These are phyloP conservation scores for Plasmopara muralis DNA, from an alignment of 352 stramenopile species.

Conservation along the genomic window DNA sequence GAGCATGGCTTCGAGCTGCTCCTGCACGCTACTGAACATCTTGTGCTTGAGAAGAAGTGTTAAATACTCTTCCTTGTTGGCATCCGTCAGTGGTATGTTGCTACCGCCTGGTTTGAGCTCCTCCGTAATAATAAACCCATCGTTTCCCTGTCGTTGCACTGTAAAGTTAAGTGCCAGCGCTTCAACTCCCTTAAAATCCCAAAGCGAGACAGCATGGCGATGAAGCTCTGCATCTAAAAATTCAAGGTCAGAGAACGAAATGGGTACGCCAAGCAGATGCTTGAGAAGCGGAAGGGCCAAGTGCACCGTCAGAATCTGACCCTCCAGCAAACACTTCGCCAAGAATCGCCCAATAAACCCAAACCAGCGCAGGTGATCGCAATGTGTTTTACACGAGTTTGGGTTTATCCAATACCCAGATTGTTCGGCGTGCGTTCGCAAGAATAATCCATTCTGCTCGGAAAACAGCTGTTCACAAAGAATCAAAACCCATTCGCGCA, in stretches of 20 bases:
- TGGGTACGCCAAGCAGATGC: conserved; percentile 69
- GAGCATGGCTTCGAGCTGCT: conserved; percentile 88
- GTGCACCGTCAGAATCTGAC: conserved; percentile 68
- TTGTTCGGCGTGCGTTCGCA: conserved; percentile 62
- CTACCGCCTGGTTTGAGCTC: conserved; percentile 90
- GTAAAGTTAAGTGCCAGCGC: conserved; percentile 71
- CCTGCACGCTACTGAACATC: conserved; percentile 87
- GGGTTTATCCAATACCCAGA: conserved; percentile 81
- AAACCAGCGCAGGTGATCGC: conserved; percentile 68
- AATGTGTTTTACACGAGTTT: conserved; percentile 57
- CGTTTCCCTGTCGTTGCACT: conserved; percentile 40
- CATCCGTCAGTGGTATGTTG: conserved; percentile 89
- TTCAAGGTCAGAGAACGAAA: conserved; percentile 76
- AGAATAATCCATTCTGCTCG: conserved; percentile 71
- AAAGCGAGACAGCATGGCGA: conserved; percentile 56
- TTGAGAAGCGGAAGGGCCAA: conserved; percentile 79
- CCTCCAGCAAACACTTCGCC: conserved; percentile 70
- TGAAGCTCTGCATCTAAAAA: conserved; percentile 76
- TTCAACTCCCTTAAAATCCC: conserved; percentile 58
- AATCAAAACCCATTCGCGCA: conserved; percentile 76
- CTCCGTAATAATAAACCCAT: conserved; percentile 48
- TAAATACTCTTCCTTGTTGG: conserved; percentile 95
- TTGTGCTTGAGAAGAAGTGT: conserved; percentile 91
- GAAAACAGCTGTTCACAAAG: conserved; percentile 75
- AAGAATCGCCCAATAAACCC: conserved; percentile 73